Evolutionary conservation across 352 stramenopile genomes (phyloP), one percentile per base, ranked within the genome.

Genomic region (Globisporangium middletonii): DNA sequence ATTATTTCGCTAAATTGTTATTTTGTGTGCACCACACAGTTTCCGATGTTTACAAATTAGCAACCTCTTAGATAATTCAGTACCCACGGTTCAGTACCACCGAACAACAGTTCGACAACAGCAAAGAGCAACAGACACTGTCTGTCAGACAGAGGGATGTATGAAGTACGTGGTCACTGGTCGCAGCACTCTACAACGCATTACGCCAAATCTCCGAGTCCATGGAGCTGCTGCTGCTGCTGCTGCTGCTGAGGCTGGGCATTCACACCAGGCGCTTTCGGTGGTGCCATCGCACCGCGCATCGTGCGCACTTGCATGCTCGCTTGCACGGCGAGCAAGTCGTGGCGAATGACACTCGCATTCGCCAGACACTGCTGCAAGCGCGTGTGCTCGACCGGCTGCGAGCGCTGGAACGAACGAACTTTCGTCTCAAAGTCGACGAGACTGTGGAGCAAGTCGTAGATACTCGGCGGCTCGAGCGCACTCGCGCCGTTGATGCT

Each of bases 311-410:
- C 57, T 35, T 57, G 42, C 57, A 57, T 57, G 42, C 52, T 57
- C 19, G 57, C 57, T n/a, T 63, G 50, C 57, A 57, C 37, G 16
- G 57, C 57, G 28, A 63, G 57, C 57, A 63, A 50, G 42, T 63
- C 50, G 33, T 63, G 57, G 33, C 43, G 57, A 15, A 63, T 63
- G 30, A 58, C 50, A 6, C 41, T 57, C 5, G 57, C 42, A 18
- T 57, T 63, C 30, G 57, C 57, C 42, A 63, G 57, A 19, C 57
- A 58, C 43, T 63, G 57, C 57, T 63, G 49, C 41, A 56, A 28
- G 33, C 57, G 57, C 0, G 18, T 26, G 50, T 42, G 23, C 50
- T 63, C 57, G 6, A n/a, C 3, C 16, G 57, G 33, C 19, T 58
- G 50, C 42, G 53, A 8, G 12, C 43, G 42, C 42, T 58, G 57